Conservation (phyloP, 805 yeast genomes). For the Lachancea cidri region DNA sequence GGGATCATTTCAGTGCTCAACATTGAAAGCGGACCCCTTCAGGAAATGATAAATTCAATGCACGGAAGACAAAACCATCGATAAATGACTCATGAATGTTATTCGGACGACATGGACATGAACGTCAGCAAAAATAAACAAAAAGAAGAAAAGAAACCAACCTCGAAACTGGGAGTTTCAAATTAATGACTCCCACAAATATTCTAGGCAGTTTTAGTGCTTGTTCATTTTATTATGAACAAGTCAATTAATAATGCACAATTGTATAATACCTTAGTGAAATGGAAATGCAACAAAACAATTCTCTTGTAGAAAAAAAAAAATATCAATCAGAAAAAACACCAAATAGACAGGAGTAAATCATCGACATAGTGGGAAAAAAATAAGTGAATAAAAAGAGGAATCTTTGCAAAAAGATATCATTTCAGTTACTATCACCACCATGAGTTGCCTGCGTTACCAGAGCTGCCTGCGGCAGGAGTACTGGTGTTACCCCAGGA, state of each 20-base stretch:
- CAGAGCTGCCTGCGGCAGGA: constrained; percentile 35
- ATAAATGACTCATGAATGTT: background rate
- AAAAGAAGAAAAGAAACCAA: background rate
- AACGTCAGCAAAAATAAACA: background rate
- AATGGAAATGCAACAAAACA: constrained; percentile 9
- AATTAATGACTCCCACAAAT: constrained; percentile 4
- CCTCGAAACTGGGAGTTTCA: background rate
- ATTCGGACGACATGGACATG: background rate
- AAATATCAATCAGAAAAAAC: constrained; percentile 9
- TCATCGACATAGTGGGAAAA: constrained; percentile 6
- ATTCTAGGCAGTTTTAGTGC: no score
- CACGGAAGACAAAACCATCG: background rate
- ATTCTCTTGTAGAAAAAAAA: constrained; percentile 8
- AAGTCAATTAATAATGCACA: constrained; percentile 18
- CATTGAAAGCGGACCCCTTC: constrained; percentile 2
- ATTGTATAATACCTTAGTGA: constrained; percentile 22
- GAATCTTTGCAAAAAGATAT: background rate
- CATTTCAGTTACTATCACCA: constrained; percentile 4
- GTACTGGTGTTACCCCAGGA: constrained; percentile 20
- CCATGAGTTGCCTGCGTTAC: constrained; percentile 11
- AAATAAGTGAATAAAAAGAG: constrained; percentile 3
- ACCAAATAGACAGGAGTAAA: constrained; percentile 11
- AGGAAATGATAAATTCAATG: background rate
- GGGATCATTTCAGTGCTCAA: constrained; percentile 7
- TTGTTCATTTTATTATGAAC: constrained; percentile 2